Base-by-base conservation (phyloP, 108 stramenopile genomes). In the Pinguiococcus pyrenoidosus region DNA sequence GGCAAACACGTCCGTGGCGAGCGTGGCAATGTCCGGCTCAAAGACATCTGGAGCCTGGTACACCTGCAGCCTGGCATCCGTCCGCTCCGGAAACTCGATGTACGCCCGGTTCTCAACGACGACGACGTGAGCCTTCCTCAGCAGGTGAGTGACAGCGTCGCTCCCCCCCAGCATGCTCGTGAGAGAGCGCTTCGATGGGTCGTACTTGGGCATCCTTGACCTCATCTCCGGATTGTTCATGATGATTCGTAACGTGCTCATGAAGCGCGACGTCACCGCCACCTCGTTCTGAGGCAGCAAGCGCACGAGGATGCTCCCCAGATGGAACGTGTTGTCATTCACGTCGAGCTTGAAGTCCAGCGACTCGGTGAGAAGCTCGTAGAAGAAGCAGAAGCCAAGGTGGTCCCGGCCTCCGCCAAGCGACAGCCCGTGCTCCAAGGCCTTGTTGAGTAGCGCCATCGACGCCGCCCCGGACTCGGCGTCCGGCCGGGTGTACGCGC, bases 341-440 rank as follows among this genome's bases (percentile, higher is more conserved):
- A 90, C 84, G 40, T 90, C 83, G 4, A 96, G 67, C 49, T 84
- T 82, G 63, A 85, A 84, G 13, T 58, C 61, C 27, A 90, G 82
- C 7, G 14, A 5, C 5, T 8, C 14, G 14, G 39, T 12, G 39
- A 16, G 14, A 40, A 40, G 39, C 48, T 92, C 89, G 63, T 95
- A 98, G 59, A 95, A 63, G 34, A 98, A 73, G 5, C 87, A 89
- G 49, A 98, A 98, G 16, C 96, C 96, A 39, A 67, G 33, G 25
- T 89, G 84, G 49, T 78, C 71, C 22, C 78, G 63, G 2, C 86
- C 87, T 12, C 82, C 69, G 39, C 64, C 56, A 29, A 96, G 56
- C 60, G 84, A 83, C 8, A 95, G 68, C 20, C 87, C 90, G 30
- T 78, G 65, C 22, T 78, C 71, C 12, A 93, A 34, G 22, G 83